Evolutionary conservation across 2,329 filamentous ascomycete species (phyloP).

Genomic region (Cercospora sojina): DNA sequence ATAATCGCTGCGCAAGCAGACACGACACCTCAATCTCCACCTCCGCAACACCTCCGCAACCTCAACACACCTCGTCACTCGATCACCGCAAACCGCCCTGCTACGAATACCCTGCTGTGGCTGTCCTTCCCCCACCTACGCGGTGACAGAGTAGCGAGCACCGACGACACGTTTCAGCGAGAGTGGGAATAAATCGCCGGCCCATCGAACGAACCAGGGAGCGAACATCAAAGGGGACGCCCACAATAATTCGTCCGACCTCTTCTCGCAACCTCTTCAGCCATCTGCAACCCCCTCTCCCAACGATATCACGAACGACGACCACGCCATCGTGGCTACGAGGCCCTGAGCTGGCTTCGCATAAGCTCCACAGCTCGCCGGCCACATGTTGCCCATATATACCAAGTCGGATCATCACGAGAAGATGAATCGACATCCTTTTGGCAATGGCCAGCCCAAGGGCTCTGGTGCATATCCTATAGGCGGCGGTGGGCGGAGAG

Average conservation of each 20-base stretch:
- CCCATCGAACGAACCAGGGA: background rate
- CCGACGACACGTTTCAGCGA: conserved; percentile 20
- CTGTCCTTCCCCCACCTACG: background rate
- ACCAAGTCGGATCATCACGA: conserved; percentile 47
- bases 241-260: background rate
- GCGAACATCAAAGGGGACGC: background rate
- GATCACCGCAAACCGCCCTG: background rate
- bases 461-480: conserved; percentile 42
- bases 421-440: conserved; percentile 86
- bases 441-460: conserved; percentile 62
- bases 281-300: background rate
- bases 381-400: conserved; percentile 61
- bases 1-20: background rate
- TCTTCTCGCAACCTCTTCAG: background rate
- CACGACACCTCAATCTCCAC: conserved; percentile 1
- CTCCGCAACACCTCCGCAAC: background rate
- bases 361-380: background rate
- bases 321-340: background rate
- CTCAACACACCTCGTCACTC: background rate
- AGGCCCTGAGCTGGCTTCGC: conserved; percentile 11
- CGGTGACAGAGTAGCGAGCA: background rate
- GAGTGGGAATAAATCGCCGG: conserved; percentile 9
- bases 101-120: background rate
- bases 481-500: conserved; percentile 51
- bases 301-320: background rate